Conservation (phyloP, 2,329 filamentous ascomycete species). For the Pyrenochaeta sp. region DNA sequence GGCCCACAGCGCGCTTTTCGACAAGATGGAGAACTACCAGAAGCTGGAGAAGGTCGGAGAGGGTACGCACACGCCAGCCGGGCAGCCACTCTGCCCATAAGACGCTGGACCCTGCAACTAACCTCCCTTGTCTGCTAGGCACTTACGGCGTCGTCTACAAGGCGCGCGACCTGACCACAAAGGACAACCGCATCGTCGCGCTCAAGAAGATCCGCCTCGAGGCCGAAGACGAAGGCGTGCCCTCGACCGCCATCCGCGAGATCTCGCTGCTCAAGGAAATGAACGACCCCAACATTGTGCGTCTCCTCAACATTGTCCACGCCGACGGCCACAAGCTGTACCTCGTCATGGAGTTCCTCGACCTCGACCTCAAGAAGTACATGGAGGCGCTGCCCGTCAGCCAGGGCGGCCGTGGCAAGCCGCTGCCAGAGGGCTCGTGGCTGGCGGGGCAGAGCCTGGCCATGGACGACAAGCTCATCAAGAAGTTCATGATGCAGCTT, state of each 20-base stretch:
- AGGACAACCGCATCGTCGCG: constrained; percentile 81
- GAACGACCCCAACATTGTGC: constrained; percentile 89
- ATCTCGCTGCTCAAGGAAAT: constrained; percentile 95
- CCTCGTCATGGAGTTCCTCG: constrained; percentile 90
- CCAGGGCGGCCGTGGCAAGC: constrained; percentile 84
- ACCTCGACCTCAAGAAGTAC: constrained; percentile 92
- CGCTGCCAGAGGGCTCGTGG: constrained; percentile 78
- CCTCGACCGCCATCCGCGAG: constrained; percentile 90
- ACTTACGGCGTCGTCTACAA: constrained; percentile 97
- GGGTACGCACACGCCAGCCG: constrained; percentile 63
- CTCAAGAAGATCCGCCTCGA: constrained; percentile 96
- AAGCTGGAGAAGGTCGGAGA: constrained; percentile 97
- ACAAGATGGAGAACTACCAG: constrained; percentile 89
- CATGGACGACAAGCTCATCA: constrained; percentile 80
- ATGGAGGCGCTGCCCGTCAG: constrained; percentile 89
- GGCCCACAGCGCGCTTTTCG: constrained; percentile 14
- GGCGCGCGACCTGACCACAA: constrained; percentile 81
- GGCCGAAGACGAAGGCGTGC: constrained; percentile 92
- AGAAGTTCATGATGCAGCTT: constrained; percentile 91
- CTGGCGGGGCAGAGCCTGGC: constrained; percentile 71
- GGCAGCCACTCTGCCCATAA: too few species aligned
- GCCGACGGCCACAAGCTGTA: constrained; percentile 95
- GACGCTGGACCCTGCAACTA: too few species aligned
- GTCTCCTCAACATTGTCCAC: constrained; percentile 89
- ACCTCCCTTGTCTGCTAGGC: constrained; percentile 65